A percentile compares a stretch with the other conserved stretches of the same genome.
These are phyloP conservation scores for Colletotrichum costaricense DNA, from an alignment of 2,329 filamentous ascomycete genomes.

Conservation along the genomic window DNA sequence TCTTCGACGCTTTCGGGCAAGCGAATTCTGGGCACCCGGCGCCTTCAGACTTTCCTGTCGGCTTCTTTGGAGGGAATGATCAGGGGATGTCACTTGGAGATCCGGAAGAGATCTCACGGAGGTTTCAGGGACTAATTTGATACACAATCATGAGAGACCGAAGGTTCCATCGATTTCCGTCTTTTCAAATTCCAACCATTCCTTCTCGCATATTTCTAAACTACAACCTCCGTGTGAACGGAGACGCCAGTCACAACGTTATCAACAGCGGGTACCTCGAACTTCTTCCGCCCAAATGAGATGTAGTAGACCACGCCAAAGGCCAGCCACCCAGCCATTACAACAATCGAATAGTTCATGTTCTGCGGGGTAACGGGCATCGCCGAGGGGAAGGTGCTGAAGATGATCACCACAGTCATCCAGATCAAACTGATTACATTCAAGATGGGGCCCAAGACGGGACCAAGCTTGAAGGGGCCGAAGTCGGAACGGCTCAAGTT, in stretches of 20 bases:
- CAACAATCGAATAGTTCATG: constrained; percentile 60
- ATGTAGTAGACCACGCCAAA: constrained; percentile 49
- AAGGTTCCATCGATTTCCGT: background rate
- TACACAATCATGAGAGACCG: background rate
- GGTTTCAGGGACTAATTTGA: constrained; percentile 46
- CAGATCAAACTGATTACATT: constrained; percentile 57
- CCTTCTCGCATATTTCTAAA: background rate
- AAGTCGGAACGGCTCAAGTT: constrained; percentile 35
- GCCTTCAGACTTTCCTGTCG: constrained; percentile 18
- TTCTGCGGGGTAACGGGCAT: constrained; percentile 53
- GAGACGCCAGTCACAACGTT: constrained; percentile 29
- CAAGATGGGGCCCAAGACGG: constrained; percentile 43
- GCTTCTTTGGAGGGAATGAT: constrained; percentile 23
- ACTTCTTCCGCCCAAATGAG: constrained; percentile 40
- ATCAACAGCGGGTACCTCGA: constrained; percentile 38
- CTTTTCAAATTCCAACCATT: background rate
- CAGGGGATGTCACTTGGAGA: constrained; percentile 31
- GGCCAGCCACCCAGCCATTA: constrained; percentile 52
- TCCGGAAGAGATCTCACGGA: constrained; percentile 45
- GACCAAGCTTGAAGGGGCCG: constrained; percentile 45
- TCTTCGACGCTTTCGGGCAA: constrained; percentile 48
- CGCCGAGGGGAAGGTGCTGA: constrained; percentile 56
- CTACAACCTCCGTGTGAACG: background rate
- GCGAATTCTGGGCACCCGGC: constrained; percentile 26
- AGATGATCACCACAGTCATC: constrained; percentile 55